These are phyloP conservation scores for Xylariales sp. DNA, from an alignment of 2,329 filamentous ascomycete genomes.

Conservation along the genomic window DNA sequence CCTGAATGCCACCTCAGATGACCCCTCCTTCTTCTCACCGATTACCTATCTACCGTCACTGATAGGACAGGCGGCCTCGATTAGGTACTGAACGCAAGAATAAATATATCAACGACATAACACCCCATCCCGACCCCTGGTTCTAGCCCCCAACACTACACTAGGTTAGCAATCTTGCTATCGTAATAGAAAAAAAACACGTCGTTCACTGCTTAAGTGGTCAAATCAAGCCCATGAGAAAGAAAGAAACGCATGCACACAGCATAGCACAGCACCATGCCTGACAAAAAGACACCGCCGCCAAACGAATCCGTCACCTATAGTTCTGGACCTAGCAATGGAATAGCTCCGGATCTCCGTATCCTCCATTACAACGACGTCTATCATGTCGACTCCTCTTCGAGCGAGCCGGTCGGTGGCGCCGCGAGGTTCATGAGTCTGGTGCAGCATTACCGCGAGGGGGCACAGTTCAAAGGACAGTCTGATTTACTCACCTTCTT, in stretches of 20 bases:
- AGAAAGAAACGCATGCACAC: not conserved
- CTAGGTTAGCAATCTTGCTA: not conserved
- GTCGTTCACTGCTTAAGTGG: too few relatives aligned
- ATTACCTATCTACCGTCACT: not conserved
- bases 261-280: constrained; percentile 40
- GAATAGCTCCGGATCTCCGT: constrained; percentile 75
- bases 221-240: not conserved
- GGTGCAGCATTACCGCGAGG: constrained; percentile 77
- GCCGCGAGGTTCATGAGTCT: constrained; percentile 83
- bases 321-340: constrained; percentile 45
- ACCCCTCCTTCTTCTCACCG: constrained; percentile 1
- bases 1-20: not conserved
- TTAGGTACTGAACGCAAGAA: not conserved
- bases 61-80: not conserved
- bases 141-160: not conserved
- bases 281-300: constrained; percentile 45
- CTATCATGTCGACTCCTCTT: constrained; percentile 83
- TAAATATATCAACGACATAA: not conserved
- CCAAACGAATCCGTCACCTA: constrained; percentile 50
- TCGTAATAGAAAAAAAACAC: not conserved
- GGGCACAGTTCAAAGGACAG: constrained; percentile 70
- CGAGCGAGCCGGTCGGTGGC: constrained; percentile 85
- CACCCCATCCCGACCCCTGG: not conserved
- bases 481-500: constrained; percentile 81
- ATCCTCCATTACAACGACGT: constrained; percentile 94